Base-by-base conservation (phyloP, 2,329 filamentous ascomycete species). In the Pestalotiopsis sp. region DNA sequence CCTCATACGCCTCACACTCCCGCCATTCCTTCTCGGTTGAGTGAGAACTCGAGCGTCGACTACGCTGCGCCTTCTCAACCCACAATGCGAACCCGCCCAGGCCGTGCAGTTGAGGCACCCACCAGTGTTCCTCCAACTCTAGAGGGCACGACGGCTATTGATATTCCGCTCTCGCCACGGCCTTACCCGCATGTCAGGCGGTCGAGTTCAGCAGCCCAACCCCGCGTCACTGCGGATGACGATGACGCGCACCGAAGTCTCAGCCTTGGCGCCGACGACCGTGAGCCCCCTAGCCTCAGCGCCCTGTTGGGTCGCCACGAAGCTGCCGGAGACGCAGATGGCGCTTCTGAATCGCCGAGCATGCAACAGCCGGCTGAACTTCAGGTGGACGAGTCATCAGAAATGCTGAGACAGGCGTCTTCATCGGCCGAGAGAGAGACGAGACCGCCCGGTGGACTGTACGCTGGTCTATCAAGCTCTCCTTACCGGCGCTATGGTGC, bases 1-100 rank as follows among this genome's bases (percentile, higher is more conserved):
- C 94, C 92, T 10, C 94, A 95, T 75, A 97, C 93, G 0, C 94
- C 94, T 1, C 94, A 98, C 75, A 97, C 94, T 0, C 96, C 96
- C 3, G 94, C 94, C 11, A 94, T 98, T 35, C 95, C 95, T 22
- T 98, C 94, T 7, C 88, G 96, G n/a, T 83, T 99, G 24, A 97
- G 94, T 75, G 94, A 96, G 70, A 94, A 97, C 75, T 96, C 93
- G 64, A 93, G 96, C 69, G 89, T 90, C 57, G 91, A 93, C 71
- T 92, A 94, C 74, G 71, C 75, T 10, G 73, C 74, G 10, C 74
- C 73, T 11, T 70, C 73, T 40, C 75, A 75, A 63, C 70, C 72
- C 67, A 71, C 75, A 52, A 66, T 74, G 69, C 62, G 75, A 71
- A 17, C 72, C 69, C 68, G 72, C 64, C 55, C 73, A 70, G 64